A percentile compares a stretch with the other conserved stretches of the same genome.
These are phyloP conservation scores for Ogataea glucozyma DNA, from an alignment of 805 yeast species.

Conservation along the genomic window DNA sequence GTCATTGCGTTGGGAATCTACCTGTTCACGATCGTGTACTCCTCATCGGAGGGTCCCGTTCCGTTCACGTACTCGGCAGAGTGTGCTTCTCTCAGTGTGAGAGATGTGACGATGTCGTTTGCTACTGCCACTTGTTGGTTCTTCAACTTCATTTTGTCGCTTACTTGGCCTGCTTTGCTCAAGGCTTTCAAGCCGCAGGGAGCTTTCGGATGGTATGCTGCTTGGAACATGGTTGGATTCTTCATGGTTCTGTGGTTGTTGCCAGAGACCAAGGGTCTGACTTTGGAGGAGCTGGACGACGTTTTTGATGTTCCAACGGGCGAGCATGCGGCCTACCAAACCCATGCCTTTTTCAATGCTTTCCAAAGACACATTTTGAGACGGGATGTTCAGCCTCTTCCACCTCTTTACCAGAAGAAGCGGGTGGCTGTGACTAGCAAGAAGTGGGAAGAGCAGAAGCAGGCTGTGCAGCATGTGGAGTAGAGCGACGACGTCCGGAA, in stretches of 20 bases:
- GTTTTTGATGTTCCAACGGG: slow-evolving; percentile 61
- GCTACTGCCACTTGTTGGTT: slow-evolving; percentile 79
- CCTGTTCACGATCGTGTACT: slow-evolving; percentile 69
- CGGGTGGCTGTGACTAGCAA: slow-evolving; percentile 60
- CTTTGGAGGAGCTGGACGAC: slow-evolving; percentile 75
- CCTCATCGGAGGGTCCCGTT: slow-evolving; percentile 87
- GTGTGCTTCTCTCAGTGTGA: slow-evolving; percentile 73
- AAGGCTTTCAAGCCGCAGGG: slow-evolving; percentile 74
- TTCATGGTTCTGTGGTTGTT: slow-evolving; percentile 69
- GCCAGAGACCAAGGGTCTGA: slow-evolving; percentile 71
- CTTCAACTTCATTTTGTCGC: slow-evolving; percentile 66
- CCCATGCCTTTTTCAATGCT: slow-evolving; percentile 40
- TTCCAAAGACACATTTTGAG: slow-evolving; percentile 49
- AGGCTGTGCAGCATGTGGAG: slow-evolving; percentile 51
- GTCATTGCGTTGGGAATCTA: slow-evolving; percentile 74
- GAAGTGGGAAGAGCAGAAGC: slow-evolving; percentile 65
- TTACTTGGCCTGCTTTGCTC: slow-evolving; percentile 77
- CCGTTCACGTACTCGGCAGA: slow-evolving; percentile 90
- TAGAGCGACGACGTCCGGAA: slow-evolving; percentile 9
- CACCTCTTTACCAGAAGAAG: slow-evolving; percentile 58
- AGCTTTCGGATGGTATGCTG: slow-evolving; percentile 88
- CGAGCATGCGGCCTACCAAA: slow-evolving; percentile 54
- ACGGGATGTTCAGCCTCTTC: slow-evolving; percentile 47
- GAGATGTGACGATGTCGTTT: slow-evolving; percentile 79
- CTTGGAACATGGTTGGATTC: slow-evolving; percentile 74